Percentiles rank a stretch among this genome's conserved stretches.
Evolutionary conservation across 1,139 yeast genomes (phyloP).

Genomic region (Candida labiduridarum): DNA sequence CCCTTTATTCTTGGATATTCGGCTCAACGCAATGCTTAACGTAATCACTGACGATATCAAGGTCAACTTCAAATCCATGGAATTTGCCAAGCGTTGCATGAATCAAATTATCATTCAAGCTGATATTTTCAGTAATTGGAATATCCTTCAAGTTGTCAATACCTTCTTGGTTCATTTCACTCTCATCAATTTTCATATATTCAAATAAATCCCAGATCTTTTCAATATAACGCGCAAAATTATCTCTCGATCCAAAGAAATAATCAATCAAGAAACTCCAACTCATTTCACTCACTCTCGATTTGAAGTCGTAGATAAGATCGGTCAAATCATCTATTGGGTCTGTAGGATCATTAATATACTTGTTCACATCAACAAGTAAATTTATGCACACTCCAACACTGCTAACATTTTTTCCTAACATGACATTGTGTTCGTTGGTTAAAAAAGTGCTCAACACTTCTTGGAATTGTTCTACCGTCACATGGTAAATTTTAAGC

Average conservation of each 20-base stretch:
- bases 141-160: slow-evolving; percentile 8
- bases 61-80: slow-evolving; percentile 26
- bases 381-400: slow-evolving; percentile 14
- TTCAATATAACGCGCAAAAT: slow-evolving; percentile 27
- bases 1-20: slow-evolving; percentile 11
- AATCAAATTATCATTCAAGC: slow-evolving; percentile 26
- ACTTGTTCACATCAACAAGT: slow-evolving; percentile 14
- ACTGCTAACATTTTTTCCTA: slow-evolving; percentile 1
- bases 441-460: slow-evolving; percentile 12
- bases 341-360: slow-evolving; percentile 6
- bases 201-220: slow-evolving; percentile 32
- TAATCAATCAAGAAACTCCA: slow-evolving; percentile 24
- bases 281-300: slow-evolving; percentile 11
- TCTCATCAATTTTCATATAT: slow-evolving; percentile 19
- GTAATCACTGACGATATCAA: slow-evolving; percentile 27
- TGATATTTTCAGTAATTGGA: slow-evolving; percentile 21
- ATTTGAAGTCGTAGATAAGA: slow-evolving; percentile 12
- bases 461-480: slow-evolving; percentile 11
- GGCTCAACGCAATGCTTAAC: slow-evolving; percentile 28
- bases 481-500: slow-evolving; percentile 9
- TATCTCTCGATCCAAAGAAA: slow-evolving; percentile 35
- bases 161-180: slow-evolving; percentile 5
- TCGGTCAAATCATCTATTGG: slow-evolving; percentile 12
- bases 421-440: slow-evolving; percentile 3
- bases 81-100: slow-evolving; percentile 20